A percentile compares a stretch with the other conserved stretches of the same genome.
Evolutionary conservation across 805 yeast genomes (phyloP).

Genomic region (Yarrowia osloensis): DNA sequence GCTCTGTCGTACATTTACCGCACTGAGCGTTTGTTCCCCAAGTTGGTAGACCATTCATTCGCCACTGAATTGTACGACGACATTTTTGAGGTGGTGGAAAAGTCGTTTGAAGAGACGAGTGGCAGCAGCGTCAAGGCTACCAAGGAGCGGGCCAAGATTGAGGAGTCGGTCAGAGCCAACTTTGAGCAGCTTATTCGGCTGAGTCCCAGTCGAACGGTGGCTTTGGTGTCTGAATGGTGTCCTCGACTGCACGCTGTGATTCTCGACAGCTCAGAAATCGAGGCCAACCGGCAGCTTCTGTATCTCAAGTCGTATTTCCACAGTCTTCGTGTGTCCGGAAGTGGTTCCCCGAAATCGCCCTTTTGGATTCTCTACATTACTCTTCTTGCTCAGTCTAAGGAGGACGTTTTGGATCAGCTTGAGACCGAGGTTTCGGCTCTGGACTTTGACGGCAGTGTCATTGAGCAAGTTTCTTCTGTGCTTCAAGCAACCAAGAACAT

Average conservation of each 20-base stretch:
- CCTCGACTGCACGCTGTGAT: conserved; percentile 48
- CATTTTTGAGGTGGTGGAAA: conserved; percentile 33
- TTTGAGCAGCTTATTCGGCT: conserved; percentile 13
- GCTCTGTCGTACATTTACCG: conserved; percentile 62
- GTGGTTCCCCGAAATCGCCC: background rate
- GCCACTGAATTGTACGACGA: background rate
- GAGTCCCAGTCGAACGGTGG: conserved; percentile 14
- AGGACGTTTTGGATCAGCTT: background rate
- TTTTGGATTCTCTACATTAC: conserved; percentile 9
- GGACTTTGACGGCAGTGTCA: background rate
- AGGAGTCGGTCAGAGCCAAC: background rate
- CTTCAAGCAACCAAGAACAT: background rate
- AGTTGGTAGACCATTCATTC: conserved; percentile 57
- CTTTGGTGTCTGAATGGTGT: conserved; percentile 44
- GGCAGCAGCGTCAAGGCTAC: conserved; percentile 36
- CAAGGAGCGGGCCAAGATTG: conserved; percentile 7
- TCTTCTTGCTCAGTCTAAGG: background rate
- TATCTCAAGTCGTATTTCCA: conserved; percentile 20
- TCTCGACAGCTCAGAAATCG: conserved; percentile 41
- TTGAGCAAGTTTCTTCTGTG: background rate
- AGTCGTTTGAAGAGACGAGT: conserved; percentile 33
- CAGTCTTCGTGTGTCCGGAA: background rate
- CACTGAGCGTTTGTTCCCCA: conserved; percentile 53
- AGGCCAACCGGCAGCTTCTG: conserved; percentile 31
- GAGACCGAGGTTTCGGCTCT: background rate